phyloP scores from a whole-genome alignment of 2,329 filamentous ascomycete genomes.

The Lecanicillium sp. region DNA sequence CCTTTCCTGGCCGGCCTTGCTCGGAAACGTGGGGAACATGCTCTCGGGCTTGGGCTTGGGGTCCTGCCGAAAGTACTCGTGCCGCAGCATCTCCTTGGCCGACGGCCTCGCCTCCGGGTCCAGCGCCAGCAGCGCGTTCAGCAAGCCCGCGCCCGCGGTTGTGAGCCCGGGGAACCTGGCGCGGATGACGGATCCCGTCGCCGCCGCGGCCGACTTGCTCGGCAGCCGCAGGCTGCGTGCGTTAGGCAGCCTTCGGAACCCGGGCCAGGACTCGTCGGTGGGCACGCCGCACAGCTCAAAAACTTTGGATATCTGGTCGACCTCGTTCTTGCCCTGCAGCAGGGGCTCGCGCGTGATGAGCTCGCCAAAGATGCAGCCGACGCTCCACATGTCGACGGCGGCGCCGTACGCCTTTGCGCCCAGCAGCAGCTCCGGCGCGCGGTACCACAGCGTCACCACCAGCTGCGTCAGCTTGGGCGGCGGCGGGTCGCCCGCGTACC shows the following conservation, averaged over 20 bases:
- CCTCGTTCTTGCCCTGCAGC: slow-evolving; percentile 84
- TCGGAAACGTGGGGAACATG: slow-evolving; percentile 96
- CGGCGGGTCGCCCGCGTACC: slow-evolving; percentile 74
- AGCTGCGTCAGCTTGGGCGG: slow-evolving; percentile 71
- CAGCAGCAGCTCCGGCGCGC: slow-evolving; percentile 81
- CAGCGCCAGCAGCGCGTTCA: slow-evolving; percentile 63
- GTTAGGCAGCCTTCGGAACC: slow-evolving; percentile 80
- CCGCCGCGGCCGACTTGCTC: slow-evolving; percentile 24
- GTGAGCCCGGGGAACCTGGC: slow-evolving; percentile 78
- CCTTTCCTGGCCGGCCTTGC: slow-evolving; percentile 86
- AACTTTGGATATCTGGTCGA: slow-evolving; percentile 80
- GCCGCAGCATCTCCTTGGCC: slow-evolving; percentile 65
- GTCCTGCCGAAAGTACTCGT: slow-evolving; percentile 82
- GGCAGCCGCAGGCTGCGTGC: slow-evolving; percentile 71
- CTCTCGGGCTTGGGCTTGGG: slow-evolving; percentile 83
- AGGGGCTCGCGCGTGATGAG: slow-evolving; percentile 76
- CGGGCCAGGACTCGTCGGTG: slow-evolving; percentile 74
- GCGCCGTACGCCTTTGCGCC: slow-evolving; percentile 68
- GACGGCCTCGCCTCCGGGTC: slow-evolving; percentile 66
- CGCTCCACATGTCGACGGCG: slow-evolving; percentile 88
- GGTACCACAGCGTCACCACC: slow-evolving; percentile 96
- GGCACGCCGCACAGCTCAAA: slow-evolving; percentile 87
- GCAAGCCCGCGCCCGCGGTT: slow-evolving; percentile 59
- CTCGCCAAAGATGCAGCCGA: slow-evolving; percentile 94
- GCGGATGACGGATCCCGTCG: slow-evolving; percentile 51